A percentile compares a stretch with the other conserved stretches of the same genome.
These are phyloP conservation scores for Talinum fruticosum DNA, from an alignment of 148 eudicot genomes.

Conservation along the genomic window DNA sequence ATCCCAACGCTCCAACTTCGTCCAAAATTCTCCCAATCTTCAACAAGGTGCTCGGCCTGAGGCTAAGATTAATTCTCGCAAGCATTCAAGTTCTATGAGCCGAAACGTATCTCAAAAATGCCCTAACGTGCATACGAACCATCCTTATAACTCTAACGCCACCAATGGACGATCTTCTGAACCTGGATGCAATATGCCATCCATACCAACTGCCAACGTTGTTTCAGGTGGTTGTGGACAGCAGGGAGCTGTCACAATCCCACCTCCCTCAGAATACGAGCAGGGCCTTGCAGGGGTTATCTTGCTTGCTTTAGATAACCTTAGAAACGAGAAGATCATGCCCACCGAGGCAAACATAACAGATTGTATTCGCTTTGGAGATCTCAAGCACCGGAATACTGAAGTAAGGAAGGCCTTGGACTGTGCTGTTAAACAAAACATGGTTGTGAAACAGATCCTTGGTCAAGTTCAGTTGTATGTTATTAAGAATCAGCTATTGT, in stretches of 20 bases:
- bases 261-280: slow-evolving; percentile 62
- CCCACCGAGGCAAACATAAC: slow-evolving; percentile 76
- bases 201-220: slow-evolving; percentile 30
- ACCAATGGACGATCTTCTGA: slow-evolving; percentile 30
- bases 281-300: slow-evolving; percentile 76
- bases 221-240: slow-evolving; percentile 18
- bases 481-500: slow-evolving; percentile 64
- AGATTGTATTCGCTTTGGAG: slow-evolving; percentile 76
- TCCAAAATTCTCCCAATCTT: slow-evolving; percentile 27
- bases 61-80: slow-evolving; percentile 18
- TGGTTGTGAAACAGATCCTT: slow-evolving; percentile 48
- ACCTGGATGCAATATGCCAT: slow-evolving; percentile 31
- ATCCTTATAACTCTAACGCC: slow-evolving; percentile 30
- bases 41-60: slow-evolving; percentile 34
- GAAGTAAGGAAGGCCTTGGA: slow-evolving; percentile 73
- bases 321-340: slow-evolving; percentile 67
- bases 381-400: slow-evolving; percentile 50
- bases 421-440: slow-evolving; percentile 66
- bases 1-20: slow-evolving; percentile 43
- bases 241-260: slow-evolving; percentile 39
- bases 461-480: slow-evolving; percentile 56
- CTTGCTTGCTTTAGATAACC: slow-evolving; percentile 71
- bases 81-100: slow-evolving; percentile 33
- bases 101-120: slow-evolving; percentile 41
- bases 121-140: slow-evolving; percentile 29